phyloP scores from a whole-genome alignment of 2,329 filamentous ascomycete genomes.

The Alternaria brassicae region DNA sequence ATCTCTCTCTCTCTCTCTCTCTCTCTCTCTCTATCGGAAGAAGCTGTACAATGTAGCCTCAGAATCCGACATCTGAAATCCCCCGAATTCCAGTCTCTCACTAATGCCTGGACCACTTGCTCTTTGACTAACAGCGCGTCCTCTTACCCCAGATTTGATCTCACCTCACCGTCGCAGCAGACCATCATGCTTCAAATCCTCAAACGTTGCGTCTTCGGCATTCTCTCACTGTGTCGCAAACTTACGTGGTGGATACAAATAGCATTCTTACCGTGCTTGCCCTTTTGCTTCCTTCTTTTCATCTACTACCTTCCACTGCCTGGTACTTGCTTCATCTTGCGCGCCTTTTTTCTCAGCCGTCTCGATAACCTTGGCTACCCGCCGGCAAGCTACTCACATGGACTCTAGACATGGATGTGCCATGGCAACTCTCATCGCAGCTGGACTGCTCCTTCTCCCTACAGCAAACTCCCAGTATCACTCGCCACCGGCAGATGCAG shows the following conservation, averaged over 20 bases:
- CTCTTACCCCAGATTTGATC: slow-evolving; percentile 20
- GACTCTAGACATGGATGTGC: background rate
- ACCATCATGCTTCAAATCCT: slow-evolving; percentile 5
- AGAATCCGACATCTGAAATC: background rate
- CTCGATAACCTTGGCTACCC: background rate
- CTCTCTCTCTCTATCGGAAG: background rate
- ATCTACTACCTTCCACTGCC: background rate
- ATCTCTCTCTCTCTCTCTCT: too few relatives aligned
- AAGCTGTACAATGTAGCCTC: background rate
- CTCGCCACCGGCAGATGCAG: slow-evolving; percentile 24
- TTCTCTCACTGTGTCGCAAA: slow-evolving; percentile 22
- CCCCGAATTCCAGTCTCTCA: background rate
- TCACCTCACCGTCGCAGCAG: slow-evolving; percentile 21
- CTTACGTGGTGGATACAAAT: background rate
- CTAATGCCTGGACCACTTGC: background rate
- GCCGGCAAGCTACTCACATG: background rate
- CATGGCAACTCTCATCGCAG: background rate
- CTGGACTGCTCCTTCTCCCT: background rate
- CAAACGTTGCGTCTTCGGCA: background rate
- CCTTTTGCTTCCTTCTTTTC: background rate
- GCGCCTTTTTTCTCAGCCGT: background rate
- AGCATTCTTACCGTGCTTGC: background rate
- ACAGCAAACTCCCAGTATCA: slow-evolving; percentile 18
- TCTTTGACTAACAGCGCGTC: slow-evolving; percentile 15
- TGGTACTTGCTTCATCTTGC: background rate